phyloP scores from a whole-genome alignment of 495 filamentous ascomycete genomes.

The Penicillium arizonense region DNA sequence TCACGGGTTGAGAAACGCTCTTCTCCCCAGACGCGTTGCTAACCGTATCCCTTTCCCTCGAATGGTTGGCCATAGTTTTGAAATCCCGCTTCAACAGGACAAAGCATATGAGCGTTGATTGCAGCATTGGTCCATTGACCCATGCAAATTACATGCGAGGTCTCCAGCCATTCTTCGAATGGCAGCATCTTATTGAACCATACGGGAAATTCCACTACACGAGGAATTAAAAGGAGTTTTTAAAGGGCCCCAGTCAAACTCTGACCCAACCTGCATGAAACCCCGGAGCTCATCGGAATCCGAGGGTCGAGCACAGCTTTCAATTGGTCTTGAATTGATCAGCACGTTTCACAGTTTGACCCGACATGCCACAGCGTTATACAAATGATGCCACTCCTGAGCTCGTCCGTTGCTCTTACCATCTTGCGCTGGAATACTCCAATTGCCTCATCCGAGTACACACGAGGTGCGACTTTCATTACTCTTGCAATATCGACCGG shows the following conservation, averaged over 20 bases:
- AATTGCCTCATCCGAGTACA: constrained; percentile 1
- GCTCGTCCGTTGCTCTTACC: background rate
- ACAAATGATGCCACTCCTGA: background rate
- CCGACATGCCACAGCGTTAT: constrained; percentile 1
- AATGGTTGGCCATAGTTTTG: background rate
- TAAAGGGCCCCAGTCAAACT: background rate
- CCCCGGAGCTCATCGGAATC: constrained; percentile 1
- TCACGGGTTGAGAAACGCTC: no score
- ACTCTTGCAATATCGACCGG: constrained; percentile 23
- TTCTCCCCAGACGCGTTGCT: background rate
- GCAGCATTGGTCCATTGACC: background rate
- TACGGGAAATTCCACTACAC: background rate
- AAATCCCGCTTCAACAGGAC: background rate
- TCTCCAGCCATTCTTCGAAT: constrained; percentile 24
- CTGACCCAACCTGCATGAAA: background rate
- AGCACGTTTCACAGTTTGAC: background rate
- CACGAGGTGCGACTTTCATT: constrained; percentile 9
- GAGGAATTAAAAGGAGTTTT: background rate
- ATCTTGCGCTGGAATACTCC: background rate
- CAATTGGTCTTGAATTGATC: background rate
- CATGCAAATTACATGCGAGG: constrained; percentile 16
- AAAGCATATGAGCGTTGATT: background rate
- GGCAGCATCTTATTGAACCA: background rate
- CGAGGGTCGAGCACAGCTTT: background rate
- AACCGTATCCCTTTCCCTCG: background rate